phyloP scores from a whole-genome alignment of 768 basidiomycete species.

The Pholiota microspora region DNA sequence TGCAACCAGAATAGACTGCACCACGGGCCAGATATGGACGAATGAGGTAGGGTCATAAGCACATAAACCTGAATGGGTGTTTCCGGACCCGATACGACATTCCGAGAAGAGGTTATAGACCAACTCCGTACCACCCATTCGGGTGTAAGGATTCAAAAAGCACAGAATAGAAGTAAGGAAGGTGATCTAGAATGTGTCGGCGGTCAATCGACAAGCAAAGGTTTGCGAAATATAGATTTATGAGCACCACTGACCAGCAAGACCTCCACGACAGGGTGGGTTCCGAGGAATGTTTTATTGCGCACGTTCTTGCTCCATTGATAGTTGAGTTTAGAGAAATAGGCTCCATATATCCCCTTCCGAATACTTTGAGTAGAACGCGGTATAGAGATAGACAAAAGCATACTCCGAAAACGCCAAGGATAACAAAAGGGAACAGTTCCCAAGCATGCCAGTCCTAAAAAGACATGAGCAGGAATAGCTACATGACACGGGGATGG shows the following conservation, averaged over 20 bases:
- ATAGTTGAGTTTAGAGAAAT: slow-evolving; percentile 89
- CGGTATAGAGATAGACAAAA: slow-evolving; percentile 5
- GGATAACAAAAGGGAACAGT: slow-evolving; percentile 76
- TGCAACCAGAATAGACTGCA: slow-evolving; percentile 66
- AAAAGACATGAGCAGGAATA: neutral
- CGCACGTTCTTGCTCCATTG: slow-evolving; percentile 85
- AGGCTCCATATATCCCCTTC: slow-evolving; percentile 91
- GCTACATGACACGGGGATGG: neutral
- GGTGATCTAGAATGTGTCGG: slow-evolving; percentile 56
- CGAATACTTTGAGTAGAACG: neutral
- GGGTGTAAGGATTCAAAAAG: slow-evolving; percentile 86
- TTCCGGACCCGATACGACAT: slow-evolving; percentile 58
- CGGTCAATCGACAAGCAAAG: slow-evolving; percentile 4
- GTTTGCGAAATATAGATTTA: neutral
- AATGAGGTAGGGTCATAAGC: slow-evolving; percentile 58
- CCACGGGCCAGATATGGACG: slow-evolving; percentile 57
- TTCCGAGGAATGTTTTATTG: slow-evolving; percentile 75
- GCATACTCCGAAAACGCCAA: slow-evolving; percentile 88
- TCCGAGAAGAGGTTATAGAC: slow-evolving; percentile 91
- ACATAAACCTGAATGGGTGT: slow-evolving; percentile 69
- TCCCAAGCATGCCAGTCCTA: slow-evolving; percentile 95
- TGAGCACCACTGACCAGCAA: slow-evolving; percentile 52
- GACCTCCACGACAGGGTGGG: slow-evolving; percentile 83
- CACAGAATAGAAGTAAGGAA: slow-evolving; percentile 72
- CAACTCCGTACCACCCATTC: slow-evolving; percentile 94